Evolutionary conservation across 177 flowering plant genomes (phyloP).

Genomic region (Vitis hybrid): DNA sequence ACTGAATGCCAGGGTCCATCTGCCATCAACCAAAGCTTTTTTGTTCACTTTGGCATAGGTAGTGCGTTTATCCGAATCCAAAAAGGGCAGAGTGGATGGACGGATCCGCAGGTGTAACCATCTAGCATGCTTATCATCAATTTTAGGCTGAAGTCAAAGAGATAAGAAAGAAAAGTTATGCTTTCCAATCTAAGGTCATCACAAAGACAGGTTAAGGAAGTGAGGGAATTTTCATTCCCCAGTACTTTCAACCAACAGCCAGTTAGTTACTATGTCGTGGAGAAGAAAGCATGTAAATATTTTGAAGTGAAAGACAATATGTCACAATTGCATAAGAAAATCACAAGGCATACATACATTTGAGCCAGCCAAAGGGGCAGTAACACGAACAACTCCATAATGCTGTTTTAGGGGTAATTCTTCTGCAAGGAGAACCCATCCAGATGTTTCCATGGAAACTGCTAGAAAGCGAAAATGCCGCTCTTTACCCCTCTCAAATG

Average conservation of each 20-base stretch:
- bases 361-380: conserved; percentile 86
- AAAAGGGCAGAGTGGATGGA: conserved; percentile 72
- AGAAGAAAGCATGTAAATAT: not conserved
- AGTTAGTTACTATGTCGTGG: not conserved
- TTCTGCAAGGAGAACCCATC: conserved; percentile 88
- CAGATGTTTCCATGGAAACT: conserved; percentile 60
- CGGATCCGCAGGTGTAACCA: conserved; percentile 94
- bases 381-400: conserved; percentile 73
- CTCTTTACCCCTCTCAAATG: conserved; percentile 96
- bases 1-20: conserved; percentile 93
- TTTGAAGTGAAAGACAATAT: not conserved
- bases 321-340: not conserved
- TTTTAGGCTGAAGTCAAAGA: conserved; percentile 58
- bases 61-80: conserved; percentile 45
- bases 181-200: too few species aligned
- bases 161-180: not conserved
- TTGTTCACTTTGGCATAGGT: conserved; percentile 40
- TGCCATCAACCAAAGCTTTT: conserved; percentile 81
- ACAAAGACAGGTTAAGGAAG: too few species aligned
- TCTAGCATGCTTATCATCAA: conserved; percentile 81
- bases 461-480: conserved; percentile 83
- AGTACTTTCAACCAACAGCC: too few species aligned
- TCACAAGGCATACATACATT: conserved; percentile 50
- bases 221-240: too few species aligned
- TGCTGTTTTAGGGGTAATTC: conserved; percentile 59